Base-by-base conservation (phyloP, 1,139 yeast species). In the Candida mesenterica region DNA sequence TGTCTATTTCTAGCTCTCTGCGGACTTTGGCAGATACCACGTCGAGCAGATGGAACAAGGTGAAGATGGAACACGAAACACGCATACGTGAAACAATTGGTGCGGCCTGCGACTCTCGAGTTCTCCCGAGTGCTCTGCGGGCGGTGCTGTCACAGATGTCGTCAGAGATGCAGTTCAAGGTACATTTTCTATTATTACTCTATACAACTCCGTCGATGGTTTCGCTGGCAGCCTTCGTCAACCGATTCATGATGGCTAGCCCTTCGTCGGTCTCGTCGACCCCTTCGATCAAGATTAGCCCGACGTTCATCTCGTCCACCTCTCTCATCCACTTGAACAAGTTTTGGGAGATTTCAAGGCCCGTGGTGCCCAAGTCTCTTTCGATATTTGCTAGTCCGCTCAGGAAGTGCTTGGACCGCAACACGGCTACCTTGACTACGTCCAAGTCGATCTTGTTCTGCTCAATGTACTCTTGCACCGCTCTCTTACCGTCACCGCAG, bases 201-300 rank as follows among this genome's bases (percentile, higher is more conserved):
- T 6, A 19, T 19, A 19, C n/a, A n/a, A 12, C 17, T 7, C 54
- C 55, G 25, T 49, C 40, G 27, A 69, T 50, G 13, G 65, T 72
- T 35, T 72, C 77, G 4, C 75, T 64, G 0, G 98, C 95, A 3
- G 98, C 98, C 57, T 92, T 92, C 33, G 75, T 69, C 27, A 92
- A 67, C 46, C 98, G 65, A 56, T 92, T 92, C 97, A 92, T 90
- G 29, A 92, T 82, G 0, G 98, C 98, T 37, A 90, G 68, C 0
- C 98, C 98, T 52, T 89, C 94, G 36, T 82, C 70, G 1, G 66
- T 57, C 45, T 82, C 87, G 17, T 68, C 75, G 4, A 87, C 73
- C 0, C 92, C 92, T 52, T 87, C 88, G 0, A 87, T 87, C 31
- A 89, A 63, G 5, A 89, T 85, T 28, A 75, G 43, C 42, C 80